Evolutionary conservation across 108 stramenopile species (phyloP), one percentile per base, ranked within the genome.

Genomic region (Pseudonitzschia delicatissima): DNA sequence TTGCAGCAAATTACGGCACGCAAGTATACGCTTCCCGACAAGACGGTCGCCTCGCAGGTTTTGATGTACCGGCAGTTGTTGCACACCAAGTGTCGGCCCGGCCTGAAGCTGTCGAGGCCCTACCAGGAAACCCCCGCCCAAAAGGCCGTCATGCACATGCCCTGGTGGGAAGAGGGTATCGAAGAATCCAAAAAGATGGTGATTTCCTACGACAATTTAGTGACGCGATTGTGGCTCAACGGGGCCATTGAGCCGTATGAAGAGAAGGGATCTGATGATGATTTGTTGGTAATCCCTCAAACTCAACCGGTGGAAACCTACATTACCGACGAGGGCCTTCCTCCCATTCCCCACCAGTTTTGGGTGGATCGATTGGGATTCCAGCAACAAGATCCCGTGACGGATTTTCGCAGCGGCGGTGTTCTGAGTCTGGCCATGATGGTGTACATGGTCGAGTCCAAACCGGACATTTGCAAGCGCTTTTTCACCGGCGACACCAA

Each of bases 341-440:
- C 92, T 17, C 92, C 92, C 32, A 71, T 93, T 36, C 92, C 91
- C 42, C 91, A 92, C 74, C 40, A 48, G 15, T 86, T 72, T 47
- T 92, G 91, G 91, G 79, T 92, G 0, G 76, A 84, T 36, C 81
- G 88, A 36, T 45, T 90, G 29, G 92, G 92, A 47, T 93, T 93
- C 70, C 92, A 93, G 71, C 92, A 93, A 66, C 69, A 77, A 21
- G 92, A 93, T 77, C 92, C 92, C 2, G 89, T 90, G 8, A 93
- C 92, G 5, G 92, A 93, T 77, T 93, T 93, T 82, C 79, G 92
- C 55, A 90, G 88, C 11, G 89, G 92, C 17, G 92, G 92, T n/a
- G 88, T 93, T 21, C 62, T 93, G 21, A 74, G 73, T 18, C 62
- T 93, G 58, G 92, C 86, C 39, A 83, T 93, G 84, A 53, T 93